Percentiles rank a stretch among this genome's conserved stretches.
phyloP scores from a whole-genome alignment of 495 filamentous ascomycete genomes.

The Penicillium angulare region DNA sequence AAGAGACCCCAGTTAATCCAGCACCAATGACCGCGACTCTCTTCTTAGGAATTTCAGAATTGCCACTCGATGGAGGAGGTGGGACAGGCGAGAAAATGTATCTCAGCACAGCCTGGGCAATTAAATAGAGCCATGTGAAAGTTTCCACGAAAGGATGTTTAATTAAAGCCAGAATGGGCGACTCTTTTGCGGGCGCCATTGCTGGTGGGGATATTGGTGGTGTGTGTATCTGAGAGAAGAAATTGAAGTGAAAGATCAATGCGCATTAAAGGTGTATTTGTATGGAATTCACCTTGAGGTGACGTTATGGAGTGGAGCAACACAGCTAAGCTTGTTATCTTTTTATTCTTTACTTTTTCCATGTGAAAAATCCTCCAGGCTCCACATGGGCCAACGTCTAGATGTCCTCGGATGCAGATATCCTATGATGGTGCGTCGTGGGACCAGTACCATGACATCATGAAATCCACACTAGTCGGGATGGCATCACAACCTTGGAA shows the following conservation, averaged over 20 bases:
- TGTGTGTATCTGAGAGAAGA: too few relatives aligned
- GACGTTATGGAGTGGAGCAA: background rate
- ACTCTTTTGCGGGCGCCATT: background rate
- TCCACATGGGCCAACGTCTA: too few relatives aligned
- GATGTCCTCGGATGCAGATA: too few relatives aligned
- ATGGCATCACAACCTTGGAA: too few relatives aligned
- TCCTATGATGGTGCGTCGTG: too few relatives aligned
- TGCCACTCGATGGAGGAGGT: constrained; percentile 52
- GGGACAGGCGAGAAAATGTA: constrained; percentile 68
- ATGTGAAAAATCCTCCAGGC: too few relatives aligned
- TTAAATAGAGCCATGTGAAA: constrained; percentile 60
- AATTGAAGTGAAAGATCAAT: too few relatives aligned
- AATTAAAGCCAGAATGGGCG: constrained; percentile 20
- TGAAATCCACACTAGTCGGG: too few relatives aligned
- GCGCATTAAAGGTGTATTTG: too few relatives aligned
- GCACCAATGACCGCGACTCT: constrained; percentile 81
- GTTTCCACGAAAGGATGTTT: constrained; percentile 35
- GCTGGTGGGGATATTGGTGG: background rate
- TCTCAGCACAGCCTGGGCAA: constrained; percentile 65
- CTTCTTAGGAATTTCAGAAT: constrained; percentile 44
- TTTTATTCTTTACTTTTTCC: background rate
- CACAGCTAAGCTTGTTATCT: too few relatives aligned
- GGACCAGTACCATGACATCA: background rate
- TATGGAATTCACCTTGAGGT: background rate
- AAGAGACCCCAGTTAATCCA: constrained; percentile 77